phyloP scores from a whole-genome alignment of 495 filamentous ascomycete genomes.

The Aspergillus conjunctus region DNA sequence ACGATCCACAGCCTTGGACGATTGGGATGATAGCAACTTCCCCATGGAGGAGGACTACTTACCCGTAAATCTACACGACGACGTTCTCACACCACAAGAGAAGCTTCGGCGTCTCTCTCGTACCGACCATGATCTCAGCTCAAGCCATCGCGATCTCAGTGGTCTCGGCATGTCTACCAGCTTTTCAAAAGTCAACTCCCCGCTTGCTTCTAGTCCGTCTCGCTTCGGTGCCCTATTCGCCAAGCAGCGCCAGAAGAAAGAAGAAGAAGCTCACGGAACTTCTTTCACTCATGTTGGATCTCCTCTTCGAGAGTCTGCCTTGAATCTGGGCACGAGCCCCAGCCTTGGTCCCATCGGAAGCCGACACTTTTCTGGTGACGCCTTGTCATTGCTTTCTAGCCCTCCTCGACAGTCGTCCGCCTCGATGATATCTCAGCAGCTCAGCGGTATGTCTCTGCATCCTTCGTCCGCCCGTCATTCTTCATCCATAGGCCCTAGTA shows the following conservation, averaged over 20 bases:
- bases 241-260: conserved; percentile 68
- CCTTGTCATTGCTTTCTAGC: conserved; percentile 64
- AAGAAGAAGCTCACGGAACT: conserved; percentile 65
- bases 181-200: conserved; percentile 78
- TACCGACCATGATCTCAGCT: conserved; percentile 63
- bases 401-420: conserved; percentile 67
- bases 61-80: conserved; percentile 84
- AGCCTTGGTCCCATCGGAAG: conserved; percentile 62
- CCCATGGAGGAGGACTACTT: conserved; percentile 93
- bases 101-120: conserved; percentile 81
- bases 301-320: conserved; percentile 82
- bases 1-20: conserved; percentile 61
- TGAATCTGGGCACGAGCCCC: conserved; percentile 61
- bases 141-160: conserved; percentile 60
- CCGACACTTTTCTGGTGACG: conserved; percentile 53
- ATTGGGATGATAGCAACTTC: conserved; percentile 83
- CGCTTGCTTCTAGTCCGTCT: conserved; percentile 76
- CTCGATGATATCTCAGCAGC: conserved; percentile 71
- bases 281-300: conserved; percentile 89
- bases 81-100: conserved; percentile 90
- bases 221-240: conserved; percentile 86
- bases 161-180: conserved; percentile 63
- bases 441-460: conserved; percentile 53
- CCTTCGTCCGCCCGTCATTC: conserved; percentile 47
- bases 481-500: conserved; percentile 35